Base-by-base conservation (phyloP, 192 early-diverging fungal genomes). In the Coemansia sp. region DNA sequence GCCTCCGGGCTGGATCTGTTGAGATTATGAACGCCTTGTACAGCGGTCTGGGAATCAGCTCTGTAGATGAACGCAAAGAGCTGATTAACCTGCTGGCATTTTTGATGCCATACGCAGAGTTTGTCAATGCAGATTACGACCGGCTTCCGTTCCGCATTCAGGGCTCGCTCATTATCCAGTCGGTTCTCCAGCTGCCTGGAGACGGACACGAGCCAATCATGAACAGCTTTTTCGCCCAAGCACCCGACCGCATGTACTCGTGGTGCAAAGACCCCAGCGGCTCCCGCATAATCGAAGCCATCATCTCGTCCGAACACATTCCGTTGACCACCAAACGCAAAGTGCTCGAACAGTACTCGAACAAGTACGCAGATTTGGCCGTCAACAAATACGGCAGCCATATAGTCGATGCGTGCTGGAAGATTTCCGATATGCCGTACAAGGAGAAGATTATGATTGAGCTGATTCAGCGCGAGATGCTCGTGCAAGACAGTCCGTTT, bases 401-500 rank as follows among this genome's bases (percentile, higher is more conserved):
- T 65, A 78, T 93, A 7, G 88, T 95, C 10, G 93, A 95, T 57
- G 87, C 88, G 54, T 87, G 85, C 62, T 95, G 90, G 90, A 38
- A 64, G 23, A 83, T 84, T 8, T 85, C 89, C 3, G 90, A 93
- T 57, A 84, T 93, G 5, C 84, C 87, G 23, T 43, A 57, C 55
- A 64, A 84, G 70, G 87, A 89, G 70, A 79, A 81, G 63, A 94
- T 95, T 63, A 88, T 90, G 1, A 62, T 79, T 22, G 89, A 94
- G 59, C 70, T 95, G 12, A 50, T 86, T n/a, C 66, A 80, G 37
- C 65, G 77, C 25, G 81, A 88, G 61, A 73, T 76, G 7, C 73
- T 65, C 37, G 64, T 94, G 21, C 75, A 84, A 52, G 71, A 86
- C 22, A 88, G 84, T 64, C 85, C 84, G 64, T 85, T 88, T 65